Conservation (phyloP, 345 rosid species). For the Moringa oleifera region DNA sequence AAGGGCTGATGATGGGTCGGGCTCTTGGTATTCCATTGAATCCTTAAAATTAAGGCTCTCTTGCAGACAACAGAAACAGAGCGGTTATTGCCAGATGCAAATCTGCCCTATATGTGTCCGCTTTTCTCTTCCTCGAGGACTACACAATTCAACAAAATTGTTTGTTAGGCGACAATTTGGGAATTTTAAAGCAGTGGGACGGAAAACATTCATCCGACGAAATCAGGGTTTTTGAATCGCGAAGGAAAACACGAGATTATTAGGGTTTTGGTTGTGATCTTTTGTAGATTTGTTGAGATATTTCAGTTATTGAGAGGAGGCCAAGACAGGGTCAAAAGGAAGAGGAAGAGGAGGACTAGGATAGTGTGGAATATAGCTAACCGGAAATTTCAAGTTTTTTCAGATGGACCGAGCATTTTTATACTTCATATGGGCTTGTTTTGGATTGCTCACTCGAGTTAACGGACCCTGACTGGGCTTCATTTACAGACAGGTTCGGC, state of each 20-base stretch:
- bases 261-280: neutral
- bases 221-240: constrained; percentile 18
- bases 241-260: neutral
- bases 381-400: too few species aligned
- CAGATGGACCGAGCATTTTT: too few species aligned
- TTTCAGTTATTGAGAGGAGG: neutral
- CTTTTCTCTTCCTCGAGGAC: too few species aligned
- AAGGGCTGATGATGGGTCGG: constrained; percentile 11
- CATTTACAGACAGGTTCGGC: too few species aligned
- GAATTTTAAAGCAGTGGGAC: neutral
- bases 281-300: constrained; percentile 8
- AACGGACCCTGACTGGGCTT: too few species aligned
- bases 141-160: neutral
- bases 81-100: too few species aligned
- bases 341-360: neutral
- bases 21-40: constrained; percentile 28
- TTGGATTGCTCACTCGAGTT: too few species aligned
- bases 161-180: neutral
- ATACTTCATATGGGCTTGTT: too few species aligned
- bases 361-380: too few species aligned
- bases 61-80: too few species aligned
- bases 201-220: neutral
- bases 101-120: too few species aligned
- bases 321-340: constrained; percentile 17
- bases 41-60: neutral